Percentiles rank a stretch among this genome's conserved stretches.
phyloP scores from a whole-genome alignment of 495 filamentous ascomycete species.

The Hyaloscypha hepaticicola region DNA sequence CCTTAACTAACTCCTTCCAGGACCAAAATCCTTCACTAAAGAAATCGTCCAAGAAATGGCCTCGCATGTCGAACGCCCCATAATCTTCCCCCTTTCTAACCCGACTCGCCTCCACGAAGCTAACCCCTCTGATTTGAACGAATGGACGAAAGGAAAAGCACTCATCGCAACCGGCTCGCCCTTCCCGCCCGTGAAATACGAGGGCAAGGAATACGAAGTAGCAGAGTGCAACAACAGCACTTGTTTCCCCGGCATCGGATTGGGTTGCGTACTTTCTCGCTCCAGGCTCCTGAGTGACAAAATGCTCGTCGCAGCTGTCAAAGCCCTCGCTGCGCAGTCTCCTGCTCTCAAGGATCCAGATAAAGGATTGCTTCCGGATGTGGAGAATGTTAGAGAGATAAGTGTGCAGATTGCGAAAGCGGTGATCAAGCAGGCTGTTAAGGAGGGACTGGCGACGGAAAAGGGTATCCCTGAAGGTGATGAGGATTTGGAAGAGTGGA shows the following conservation, averaged over 20 bases:
- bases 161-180: constrained; percentile 86
- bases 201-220: constrained; percentile 64
- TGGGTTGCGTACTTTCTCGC: constrained; percentile 71
- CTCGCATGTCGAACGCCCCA: constrained; percentile 70
- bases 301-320: constrained; percentile 79
- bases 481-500: constrained; percentile 71
- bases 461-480: constrained; percentile 59
- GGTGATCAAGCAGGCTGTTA: constrained; percentile 70
- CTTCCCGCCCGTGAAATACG: constrained; percentile 72
- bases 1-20: constrained; percentile 17
- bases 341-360: constrained; percentile 58
- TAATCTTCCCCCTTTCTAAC: constrained; percentile 84
- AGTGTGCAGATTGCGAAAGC: constrained; percentile 75
- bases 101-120: constrained; percentile 86
- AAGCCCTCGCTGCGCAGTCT: constrained; percentile 66
- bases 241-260: constrained; percentile 83
- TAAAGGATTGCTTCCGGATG: constrained; percentile 71
- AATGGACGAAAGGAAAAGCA: constrained; percentile 76
- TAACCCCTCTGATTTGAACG: constrained; percentile 68
- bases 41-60: constrained; percentile 76
- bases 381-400: constrained; percentile 70
- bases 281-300: constrained; percentile 63
- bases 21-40: constrained; percentile 75
- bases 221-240: constrained; percentile 91
- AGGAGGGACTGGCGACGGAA: constrained; percentile 64